Evolutionary conservation across 2,329 filamentous ascomycete genomes (phyloP), one percentile per base, ranked within the genome.

Genomic region (Beauveria bassiana): DNA sequence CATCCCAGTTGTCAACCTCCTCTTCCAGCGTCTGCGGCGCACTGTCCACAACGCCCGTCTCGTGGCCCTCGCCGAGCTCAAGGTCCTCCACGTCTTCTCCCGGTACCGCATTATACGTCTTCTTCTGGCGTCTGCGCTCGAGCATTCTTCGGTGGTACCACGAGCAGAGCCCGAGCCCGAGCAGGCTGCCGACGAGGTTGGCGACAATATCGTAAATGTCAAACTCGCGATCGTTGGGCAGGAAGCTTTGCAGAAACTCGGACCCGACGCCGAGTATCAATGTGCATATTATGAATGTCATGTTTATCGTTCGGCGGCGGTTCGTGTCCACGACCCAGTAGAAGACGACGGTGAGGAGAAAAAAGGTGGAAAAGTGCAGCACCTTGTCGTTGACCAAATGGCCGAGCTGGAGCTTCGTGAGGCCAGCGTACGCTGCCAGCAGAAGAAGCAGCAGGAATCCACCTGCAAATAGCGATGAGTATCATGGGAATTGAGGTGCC

Each of bases 121-220:
- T 89, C 61, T 85, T 85, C 69, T 85, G 79, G 63, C 93, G 83
- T 72, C 89, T 90, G 64, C 95, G 83, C 74, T 98, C 93, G 45
- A 98, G 79, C 92, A 98, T 98, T 63, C 95, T 88, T 71, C 90
- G 89, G 76, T 99, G 95, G 72, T 99, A 99, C 89, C 90, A 93
- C 62, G 86, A 87, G 72, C 90, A 96, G 22, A 96, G 72, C 0
- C 81, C 87, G 22, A 97, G 72, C 0, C 85, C 92, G 0, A 80
- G 77, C 16, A 89, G 74, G 65, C 89, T 93, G 47, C 95, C 95
- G 46, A 90, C 77, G 0, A 96, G 75, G 72, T 99, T 99, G 70
- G 93, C 92, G 59, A 91, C 79, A 64, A 99, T 90, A 72, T 98
- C 91, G 70, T 88, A 91, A 54, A 88, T 77, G 70, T 99, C 95